A percentile compares a stretch with the other conserved stretches of the same genome.
phyloP scores from a whole-genome alignment of 441 rosid genomes.

The Dalechampia spathulata region DNA sequence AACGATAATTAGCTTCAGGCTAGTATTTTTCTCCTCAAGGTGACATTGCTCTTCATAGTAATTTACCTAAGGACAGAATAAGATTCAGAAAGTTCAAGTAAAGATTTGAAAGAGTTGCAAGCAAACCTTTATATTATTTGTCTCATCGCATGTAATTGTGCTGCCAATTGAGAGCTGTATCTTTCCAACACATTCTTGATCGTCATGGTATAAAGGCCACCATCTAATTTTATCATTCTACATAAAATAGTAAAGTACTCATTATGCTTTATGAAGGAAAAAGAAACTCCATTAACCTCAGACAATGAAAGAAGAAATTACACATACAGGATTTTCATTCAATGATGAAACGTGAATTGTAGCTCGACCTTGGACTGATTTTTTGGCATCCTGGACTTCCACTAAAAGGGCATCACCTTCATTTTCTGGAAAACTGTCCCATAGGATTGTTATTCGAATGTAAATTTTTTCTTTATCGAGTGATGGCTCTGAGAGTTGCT shows the following conservation, averaged over 20 bases:
- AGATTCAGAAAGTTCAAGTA: conserved; percentile 3
- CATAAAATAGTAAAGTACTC: conserved; percentile 15
- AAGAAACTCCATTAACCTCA: background rate
- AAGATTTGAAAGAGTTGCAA: conserved; percentile 14
- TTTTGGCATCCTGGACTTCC: conserved; percentile 78
- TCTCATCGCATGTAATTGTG: conserved; percentile 60
- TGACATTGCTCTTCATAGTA: too few relatives aligned
- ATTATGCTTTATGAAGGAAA: background rate
- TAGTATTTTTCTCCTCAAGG: too few relatives aligned
- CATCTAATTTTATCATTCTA: conserved; percentile 78
- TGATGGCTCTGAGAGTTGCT: too few relatives aligned
- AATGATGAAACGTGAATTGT: conserved; percentile 63
- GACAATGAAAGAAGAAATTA: conserved; percentile 16
- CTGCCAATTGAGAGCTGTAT: conserved; percentile 80
- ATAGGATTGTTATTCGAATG: too few relatives aligned
- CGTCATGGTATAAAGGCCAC: conserved; percentile 90
- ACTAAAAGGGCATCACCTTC: conserved; percentile 76
- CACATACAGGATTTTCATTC: conserved; percentile 65
- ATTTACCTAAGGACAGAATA: background rate
- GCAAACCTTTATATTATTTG: conserved; percentile 66
- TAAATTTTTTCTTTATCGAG: too few relatives aligned
- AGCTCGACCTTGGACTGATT: conserved; percentile 63
- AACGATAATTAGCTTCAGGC: too few relatives aligned
- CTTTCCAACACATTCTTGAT: conserved; percentile 96
- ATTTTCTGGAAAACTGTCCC: conserved; percentile 73